Percentiles rank a stretch among this genome's conserved stretches.
Conservation (phyloP, 2,329 filamentous ascomycete species). For the Thielaviopsis cerberus region DNA sequence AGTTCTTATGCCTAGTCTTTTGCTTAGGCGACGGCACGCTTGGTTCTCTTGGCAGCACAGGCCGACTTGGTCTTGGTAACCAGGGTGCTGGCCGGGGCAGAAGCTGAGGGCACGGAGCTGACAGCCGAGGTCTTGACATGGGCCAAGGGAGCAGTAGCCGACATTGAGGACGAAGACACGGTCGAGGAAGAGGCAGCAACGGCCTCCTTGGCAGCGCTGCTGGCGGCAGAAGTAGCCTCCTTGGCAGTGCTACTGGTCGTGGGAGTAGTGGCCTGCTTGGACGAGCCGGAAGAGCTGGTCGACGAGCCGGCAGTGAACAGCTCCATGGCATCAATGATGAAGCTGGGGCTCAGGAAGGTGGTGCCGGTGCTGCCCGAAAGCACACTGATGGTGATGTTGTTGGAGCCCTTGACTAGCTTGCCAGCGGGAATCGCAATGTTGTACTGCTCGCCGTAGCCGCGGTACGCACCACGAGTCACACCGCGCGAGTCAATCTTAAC, state of each 20-base stretch:
- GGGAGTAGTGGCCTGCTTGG: not conserved
- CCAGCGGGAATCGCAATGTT: conserved; percentile 40
- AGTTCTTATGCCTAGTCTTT: not conserved
- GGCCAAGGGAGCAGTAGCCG: not conserved
- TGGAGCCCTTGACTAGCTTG: conserved; percentile 37
- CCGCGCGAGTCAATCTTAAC: conserved; percentile 46
- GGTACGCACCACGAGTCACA: conserved; percentile 46
- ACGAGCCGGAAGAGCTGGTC: not conserved
- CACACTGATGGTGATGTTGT: conserved; percentile 43
- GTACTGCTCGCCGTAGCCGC: conserved; percentile 46
- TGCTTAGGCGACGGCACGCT: not conserved
- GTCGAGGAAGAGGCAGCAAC: not conserved
- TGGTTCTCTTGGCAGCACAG: not conserved
- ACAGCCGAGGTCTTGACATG: not conserved
- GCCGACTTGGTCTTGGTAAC: conserved; percentile 3
- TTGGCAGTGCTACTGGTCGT: not conserved
- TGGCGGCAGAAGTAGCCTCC: not conserved
- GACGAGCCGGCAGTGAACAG: conserved; percentile 7
- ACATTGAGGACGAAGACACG: not conserved
- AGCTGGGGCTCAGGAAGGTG: conserved; percentile 38
- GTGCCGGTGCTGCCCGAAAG: conserved; percentile 39
- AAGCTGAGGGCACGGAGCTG: not conserved
- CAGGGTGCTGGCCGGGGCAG: not conserved
- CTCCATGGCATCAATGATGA: conserved; percentile 15
- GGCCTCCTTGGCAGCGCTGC: not conserved